phyloP scores from a whole-genome alignment of 2,329 filamentous ascomycete species.

The Curvularia verruculosa region DNA sequence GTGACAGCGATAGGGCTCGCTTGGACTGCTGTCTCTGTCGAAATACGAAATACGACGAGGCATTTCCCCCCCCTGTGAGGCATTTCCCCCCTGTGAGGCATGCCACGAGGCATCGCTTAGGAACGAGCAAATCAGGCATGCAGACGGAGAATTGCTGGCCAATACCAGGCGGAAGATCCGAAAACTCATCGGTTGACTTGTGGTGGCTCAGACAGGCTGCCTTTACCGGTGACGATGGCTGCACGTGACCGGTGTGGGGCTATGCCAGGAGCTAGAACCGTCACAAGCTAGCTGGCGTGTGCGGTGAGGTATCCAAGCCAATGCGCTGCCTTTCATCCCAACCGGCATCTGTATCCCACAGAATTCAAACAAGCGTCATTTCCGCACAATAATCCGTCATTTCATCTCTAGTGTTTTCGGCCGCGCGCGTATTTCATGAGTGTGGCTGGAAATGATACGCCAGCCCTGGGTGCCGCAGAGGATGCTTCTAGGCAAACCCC shows the following conservation, averaged over 20 bases:
- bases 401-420: conserved; percentile 7
- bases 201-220: not conserved
- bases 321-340: conserved; percentile 32
- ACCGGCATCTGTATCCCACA: conserved; percentile 26
- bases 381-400: conserved; percentile 8
- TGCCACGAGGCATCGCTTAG: conserved; percentile 21
- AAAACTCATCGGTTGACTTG: not conserved
- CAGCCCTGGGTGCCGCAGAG: conserved; percentile 45
- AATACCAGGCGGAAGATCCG: not conserved
- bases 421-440: conserved; percentile 41
- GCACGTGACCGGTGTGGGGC: conserved; percentile 1
- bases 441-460: conserved; percentile 47
- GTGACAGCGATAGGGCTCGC: not conserved
- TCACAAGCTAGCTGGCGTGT: conserved; percentile 1
- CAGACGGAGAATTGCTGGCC: conserved; percentile 8
- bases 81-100: conserved; percentile 6
- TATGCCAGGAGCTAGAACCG: conserved; percentile 5
- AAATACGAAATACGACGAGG: conserved; percentile 40
- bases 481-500: conserved; percentile 41
- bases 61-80: conserved; percentile 10
- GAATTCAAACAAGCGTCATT: conserved; percentile 30
- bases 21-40: not conserved
- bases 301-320: conserved; percentile 23
- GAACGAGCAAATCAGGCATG: conserved; percentile 11
- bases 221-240: not conserved